Conservation (phyloP, 169 alveolate species). For the Cryptosporidium ubiquitum region DNA sequence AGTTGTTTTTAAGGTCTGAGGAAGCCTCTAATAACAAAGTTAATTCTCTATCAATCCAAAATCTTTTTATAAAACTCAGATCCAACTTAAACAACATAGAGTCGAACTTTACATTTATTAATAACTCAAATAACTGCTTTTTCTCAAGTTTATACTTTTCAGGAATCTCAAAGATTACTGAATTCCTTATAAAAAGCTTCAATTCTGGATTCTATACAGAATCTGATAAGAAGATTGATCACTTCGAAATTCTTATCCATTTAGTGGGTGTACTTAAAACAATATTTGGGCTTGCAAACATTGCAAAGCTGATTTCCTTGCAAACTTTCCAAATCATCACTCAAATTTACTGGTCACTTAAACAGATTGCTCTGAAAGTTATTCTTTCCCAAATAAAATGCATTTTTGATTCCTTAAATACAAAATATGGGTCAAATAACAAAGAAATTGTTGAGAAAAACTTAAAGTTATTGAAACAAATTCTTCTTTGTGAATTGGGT, state of each 20-base stretch:
- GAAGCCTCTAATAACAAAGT: not conserved
- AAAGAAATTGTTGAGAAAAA: not conserved
- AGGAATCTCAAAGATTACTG: not conserved
- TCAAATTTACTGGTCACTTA: slow-evolving; percentile 13
- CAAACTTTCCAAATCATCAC: not conserved
- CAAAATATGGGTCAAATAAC: not conserved
- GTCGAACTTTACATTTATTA: not conserved
- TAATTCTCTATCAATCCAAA: not conserved
- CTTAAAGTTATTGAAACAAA: not conserved
- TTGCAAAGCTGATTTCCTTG: not conserved
- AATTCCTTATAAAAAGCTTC: not conserved
- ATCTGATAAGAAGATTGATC: not conserved
- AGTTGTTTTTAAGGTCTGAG: not conserved
- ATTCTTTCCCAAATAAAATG: not conserved
- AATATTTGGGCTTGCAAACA: slow-evolving; percentile 14
- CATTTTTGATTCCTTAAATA: not conserved
- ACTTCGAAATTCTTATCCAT: not conserved
- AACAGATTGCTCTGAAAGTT: not conserved
- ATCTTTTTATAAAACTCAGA: not conserved
- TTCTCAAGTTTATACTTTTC: not conserved
- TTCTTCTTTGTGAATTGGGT: not conserved
- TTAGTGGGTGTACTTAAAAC: not conserved
- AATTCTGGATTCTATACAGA: not conserved
- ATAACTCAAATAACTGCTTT: not conserved
- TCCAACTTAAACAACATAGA: not conserved